Evolutionary conservation across 1,284 basidiomycete species (phyloP).

Genomic region (Lentinula novae-zelandiae): DNA sequence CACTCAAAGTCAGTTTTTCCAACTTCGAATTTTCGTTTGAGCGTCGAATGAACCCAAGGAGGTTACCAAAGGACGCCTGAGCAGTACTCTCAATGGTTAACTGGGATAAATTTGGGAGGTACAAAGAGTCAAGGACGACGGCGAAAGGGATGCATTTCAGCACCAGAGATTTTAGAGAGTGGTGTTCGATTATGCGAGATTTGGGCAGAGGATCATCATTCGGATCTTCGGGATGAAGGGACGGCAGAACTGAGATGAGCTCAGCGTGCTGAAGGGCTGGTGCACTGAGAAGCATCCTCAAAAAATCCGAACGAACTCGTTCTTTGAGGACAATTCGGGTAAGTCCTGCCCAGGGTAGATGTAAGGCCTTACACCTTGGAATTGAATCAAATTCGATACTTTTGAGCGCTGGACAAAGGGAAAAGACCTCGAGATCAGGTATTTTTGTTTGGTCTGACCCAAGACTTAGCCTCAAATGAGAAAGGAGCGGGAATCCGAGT

Average conservation of each 20-base stretch:
- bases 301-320: slow-evolving; percentile 6
- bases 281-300: slow-evolving; percentile 5
- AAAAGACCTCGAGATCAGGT: slow-evolving; percentile 5
- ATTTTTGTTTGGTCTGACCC: slow-evolving; percentile 1
- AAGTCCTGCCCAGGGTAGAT: slow-evolving; percentile 8
- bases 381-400: slow-evolving; percentile 6
- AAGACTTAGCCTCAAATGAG: background rate
- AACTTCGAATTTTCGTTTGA: background rate
- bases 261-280: background rate
- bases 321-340: slow-evolving; percentile 1
- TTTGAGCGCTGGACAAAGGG: slow-evolving; percentile 5
- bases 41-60: background rate
- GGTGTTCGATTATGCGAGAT: slow-evolving; percentile 3
- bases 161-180: slow-evolving; percentile 1
- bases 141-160: slow-evolving; percentile 4
- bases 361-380: slow-evolving; percentile 1
- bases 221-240: slow-evolving; percentile 2
- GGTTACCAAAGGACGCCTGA: background rate
- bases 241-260: slow-evolving; percentile 7
- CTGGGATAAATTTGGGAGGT: background rate
- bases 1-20: background rate
- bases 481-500: background rate
- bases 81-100: slow-evolving; percentile 1
- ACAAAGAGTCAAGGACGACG: slow-evolving; percentile 2
- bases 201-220: background rate